A percentile compares a stretch with the other conserved stretches of the same genome.
Evolutionary conservation across 2,329 filamentous ascomycete genomes (phyloP).

Genomic region (Lachnellula subtilissima): DNA sequence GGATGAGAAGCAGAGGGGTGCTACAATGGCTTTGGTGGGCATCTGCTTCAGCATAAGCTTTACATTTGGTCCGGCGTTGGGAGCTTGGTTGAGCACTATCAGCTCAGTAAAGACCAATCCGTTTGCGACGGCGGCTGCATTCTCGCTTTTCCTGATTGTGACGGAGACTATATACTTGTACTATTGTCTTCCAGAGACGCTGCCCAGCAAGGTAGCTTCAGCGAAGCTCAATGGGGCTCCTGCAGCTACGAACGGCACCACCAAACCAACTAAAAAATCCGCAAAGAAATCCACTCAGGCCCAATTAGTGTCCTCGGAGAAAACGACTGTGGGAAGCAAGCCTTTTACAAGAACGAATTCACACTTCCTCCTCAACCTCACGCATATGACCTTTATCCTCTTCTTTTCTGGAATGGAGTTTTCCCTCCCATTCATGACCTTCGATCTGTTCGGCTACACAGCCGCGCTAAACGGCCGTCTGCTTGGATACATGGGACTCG

Average conservation of each 20-base stretch:
- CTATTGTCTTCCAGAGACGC: conserved; percentile 77
- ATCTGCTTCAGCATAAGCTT: conserved; percentile 97
- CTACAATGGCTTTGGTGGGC: conserved; percentile 94
- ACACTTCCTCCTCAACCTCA: conserved; percentile 73
- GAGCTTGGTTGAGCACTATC: conserved; percentile 77
- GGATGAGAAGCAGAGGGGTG: conserved; percentile 74
- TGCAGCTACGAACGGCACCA: conserved; percentile 17
- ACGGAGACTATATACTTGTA: conserved; percentile 87
- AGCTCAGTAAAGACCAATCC: conserved; percentile 79
- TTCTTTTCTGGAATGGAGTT: conserved; percentile 99
- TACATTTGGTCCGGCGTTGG: conserved; percentile 89
- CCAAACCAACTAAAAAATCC: conserved; percentile 12
- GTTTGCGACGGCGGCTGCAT: conserved; percentile 86
- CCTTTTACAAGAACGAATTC: conserved; percentile 60
- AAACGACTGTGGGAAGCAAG: conserved; percentile 20
- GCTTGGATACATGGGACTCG: conserved; percentile 83
- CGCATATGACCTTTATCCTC: conserved; percentile 86
- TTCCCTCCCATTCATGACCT: conserved; percentile 94
- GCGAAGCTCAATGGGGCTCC: conserved; percentile 22
- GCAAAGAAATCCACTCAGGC: conserved; percentile 6
- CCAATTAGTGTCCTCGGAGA: conserved; percentile 24
- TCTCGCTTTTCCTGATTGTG: conserved; percentile 79
- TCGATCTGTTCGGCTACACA: conserved; percentile 81
- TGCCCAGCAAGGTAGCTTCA: conserved; percentile 52
- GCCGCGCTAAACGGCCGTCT: conserved; percentile 78